Base-by-base conservation (phyloP, 202 grass and related monocot species). In the Schoenoplectus triqueter region DNA sequence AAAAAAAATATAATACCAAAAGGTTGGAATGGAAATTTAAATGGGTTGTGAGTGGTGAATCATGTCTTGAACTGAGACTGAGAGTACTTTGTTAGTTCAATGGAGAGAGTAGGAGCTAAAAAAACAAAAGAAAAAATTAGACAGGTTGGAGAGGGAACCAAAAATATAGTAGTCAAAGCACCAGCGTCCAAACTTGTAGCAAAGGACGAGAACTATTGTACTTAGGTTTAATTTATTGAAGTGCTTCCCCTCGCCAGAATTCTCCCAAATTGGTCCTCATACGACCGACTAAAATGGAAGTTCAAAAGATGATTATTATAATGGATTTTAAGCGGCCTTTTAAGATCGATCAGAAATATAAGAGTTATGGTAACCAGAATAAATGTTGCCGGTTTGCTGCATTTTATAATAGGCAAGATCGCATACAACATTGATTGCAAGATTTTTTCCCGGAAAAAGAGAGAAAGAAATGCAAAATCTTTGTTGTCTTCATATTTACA, bases 141-240 rank as follows among this genome's bases (percentile, higher is more conserved):
- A 59, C 11, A 44, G 54, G 20, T 78, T 39, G 73, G 18, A 42
- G 52, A 59, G 21, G 13, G 74, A 55, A 56, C 22, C 15, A 14
- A 55, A 78, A 78, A 57, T 78, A 42, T 78, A 42, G 17, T 21
- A 75, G 22, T 78, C 74, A 78, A 78, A 60, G 74, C 74, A 44
- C 54, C 21, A 60, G 74, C 3, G 22, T 59, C 22, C 22, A 78
- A 78, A 60, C 21, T 60, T 60, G 22, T 60, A 78, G 74, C 6
- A 61, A 60, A 31, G 39, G 74, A 60, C 31, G 6, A 78, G 54
- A 6, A 78, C 74, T 78, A 4, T 42, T 60, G 54, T 61, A 60
- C 54, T 44, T 41, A 5, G 54, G 0, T 59, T 78, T 60, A 9
- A 61, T 78, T 78, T 78, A 78, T 60, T 56, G 11, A 5, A 44